phyloP scores from a whole-genome alignment of 495 filamentous ascomycete species.

The Saxophila tyrrhenica region DNA sequence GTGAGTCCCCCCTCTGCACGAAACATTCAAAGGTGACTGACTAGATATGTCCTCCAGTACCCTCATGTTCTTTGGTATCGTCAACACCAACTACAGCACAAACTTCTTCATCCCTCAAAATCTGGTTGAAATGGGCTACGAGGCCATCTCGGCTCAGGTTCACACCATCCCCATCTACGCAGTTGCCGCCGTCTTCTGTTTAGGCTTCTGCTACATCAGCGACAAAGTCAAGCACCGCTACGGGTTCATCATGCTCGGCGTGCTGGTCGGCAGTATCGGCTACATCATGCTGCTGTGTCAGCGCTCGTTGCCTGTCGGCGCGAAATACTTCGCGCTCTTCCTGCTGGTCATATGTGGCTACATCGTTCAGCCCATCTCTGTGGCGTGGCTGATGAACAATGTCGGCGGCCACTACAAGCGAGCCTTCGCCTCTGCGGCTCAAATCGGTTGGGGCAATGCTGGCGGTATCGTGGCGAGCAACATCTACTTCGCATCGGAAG shows the following conservation, averaged over 20 bases:
- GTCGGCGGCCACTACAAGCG: background rate
- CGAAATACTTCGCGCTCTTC: background rate
- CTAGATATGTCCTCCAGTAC: too few relatives aligned
- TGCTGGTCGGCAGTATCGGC: slow-evolving; percentile 30
- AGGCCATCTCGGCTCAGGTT: too few relatives aligned
- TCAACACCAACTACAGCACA: slow-evolving; percentile 17
- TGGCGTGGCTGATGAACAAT: background rate
- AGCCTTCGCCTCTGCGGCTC: background rate
- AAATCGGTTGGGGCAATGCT: background rate
- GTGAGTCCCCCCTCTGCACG: too few relatives aligned
- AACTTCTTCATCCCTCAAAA: slow-evolving; percentile 34
- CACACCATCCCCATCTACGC: slow-evolving; percentile 60
- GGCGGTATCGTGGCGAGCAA: background rate
- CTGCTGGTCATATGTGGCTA: background rate
- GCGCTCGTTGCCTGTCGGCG: background rate
- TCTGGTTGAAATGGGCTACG: too few relatives aligned
- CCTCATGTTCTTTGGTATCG: background rate
- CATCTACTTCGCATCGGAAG: background rate
- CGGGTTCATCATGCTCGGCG: slow-evolving; percentile 39
- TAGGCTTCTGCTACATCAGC: slow-evolving; percentile 46
- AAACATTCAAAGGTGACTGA: too few relatives aligned
- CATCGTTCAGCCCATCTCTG: background rate
- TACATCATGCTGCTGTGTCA: background rate
- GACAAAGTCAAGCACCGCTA: slow-evolving; percentile 49
- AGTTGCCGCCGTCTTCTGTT: slow-evolving; percentile 46